These are phyloP conservation scores for Verticillium nonalfalfae DNA, from an alignment of 2,329 filamentous ascomycete species.

Conservation along the genomic window DNA sequence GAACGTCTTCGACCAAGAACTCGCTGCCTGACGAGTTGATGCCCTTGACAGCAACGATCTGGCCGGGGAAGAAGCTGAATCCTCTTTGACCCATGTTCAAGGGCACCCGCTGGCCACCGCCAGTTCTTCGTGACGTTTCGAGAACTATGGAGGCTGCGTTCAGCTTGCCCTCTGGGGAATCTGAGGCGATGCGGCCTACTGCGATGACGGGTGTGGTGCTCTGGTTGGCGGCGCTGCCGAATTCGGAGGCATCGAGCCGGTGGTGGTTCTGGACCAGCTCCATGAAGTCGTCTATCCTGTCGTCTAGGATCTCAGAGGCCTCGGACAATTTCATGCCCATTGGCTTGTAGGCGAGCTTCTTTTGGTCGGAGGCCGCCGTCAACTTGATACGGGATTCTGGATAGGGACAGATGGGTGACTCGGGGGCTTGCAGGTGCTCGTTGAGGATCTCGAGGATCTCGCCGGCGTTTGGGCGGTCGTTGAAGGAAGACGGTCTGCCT, in stretches of 20 bases:
- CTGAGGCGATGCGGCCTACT: slow-evolving; percentile 85
- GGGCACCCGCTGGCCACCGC: slow-evolving; percentile 75
- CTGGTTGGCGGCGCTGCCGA: slow-evolving; percentile 81
- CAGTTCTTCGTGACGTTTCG: slow-evolving; percentile 79
- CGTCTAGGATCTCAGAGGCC: slow-evolving; percentile 87
- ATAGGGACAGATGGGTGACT: slow-evolving; percentile 66
- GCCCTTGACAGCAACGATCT: slow-evolving; percentile 82
- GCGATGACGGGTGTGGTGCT: slow-evolving; percentile 83
- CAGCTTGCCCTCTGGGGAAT: slow-evolving; percentile 77
- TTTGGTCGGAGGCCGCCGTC: slow-evolving; percentile 79
- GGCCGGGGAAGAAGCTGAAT: slow-evolving; percentile 88
- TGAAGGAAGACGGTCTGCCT: slow-evolving; percentile 57
- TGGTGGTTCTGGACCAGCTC: slow-evolving; percentile 68
- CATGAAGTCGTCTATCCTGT: slow-evolving; percentile 87
- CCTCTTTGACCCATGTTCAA: slow-evolving; percentile 63
- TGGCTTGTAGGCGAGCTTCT: slow-evolving; percentile 86
- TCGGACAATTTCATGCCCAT: slow-evolving; percentile 94
- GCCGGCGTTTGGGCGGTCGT: slow-evolving; percentile 70
- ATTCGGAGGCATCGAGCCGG: slow-evolving; percentile 68
- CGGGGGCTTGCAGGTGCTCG: slow-evolving; percentile 58
- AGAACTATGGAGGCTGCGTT: slow-evolving; percentile 81
- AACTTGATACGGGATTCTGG: slow-evolving; percentile 75
- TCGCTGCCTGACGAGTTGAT: slow-evolving; percentile 81
- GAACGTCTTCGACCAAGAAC: slow-evolving; percentile 72
- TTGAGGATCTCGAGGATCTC: slow-evolving; percentile 82